phyloP scores from a whole-genome alignment of 768 basidiomycete species.

The Pholiota conissans region DNA sequence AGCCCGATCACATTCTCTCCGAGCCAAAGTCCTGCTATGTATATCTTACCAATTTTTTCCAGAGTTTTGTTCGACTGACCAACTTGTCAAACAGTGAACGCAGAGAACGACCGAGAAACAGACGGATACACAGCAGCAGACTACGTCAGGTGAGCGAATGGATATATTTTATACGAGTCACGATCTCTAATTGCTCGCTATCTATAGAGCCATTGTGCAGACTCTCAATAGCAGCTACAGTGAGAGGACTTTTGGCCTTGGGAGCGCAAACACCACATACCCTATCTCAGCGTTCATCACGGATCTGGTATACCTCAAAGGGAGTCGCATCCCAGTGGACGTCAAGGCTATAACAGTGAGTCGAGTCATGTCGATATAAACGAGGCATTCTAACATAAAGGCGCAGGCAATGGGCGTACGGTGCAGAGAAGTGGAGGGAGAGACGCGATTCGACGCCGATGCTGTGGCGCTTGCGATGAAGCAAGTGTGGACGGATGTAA shows the following conservation, averaged over 20 bases:
- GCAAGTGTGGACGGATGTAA: slow-evolving; percentile 22
- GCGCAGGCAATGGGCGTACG: slow-evolving; percentile 58
- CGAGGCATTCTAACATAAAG: slow-evolving; percentile 7
- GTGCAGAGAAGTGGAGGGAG: slow-evolving; percentile 47
- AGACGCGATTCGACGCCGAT: slow-evolving; percentile 21
- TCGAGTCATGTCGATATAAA: slow-evolving; percentile 7
- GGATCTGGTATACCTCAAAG: slow-evolving; percentile 78
- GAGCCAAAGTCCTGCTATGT: slow-evolving; percentile 86
- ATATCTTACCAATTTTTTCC: slow-evolving; percentile 27
- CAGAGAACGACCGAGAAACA: slow-evolving; percentile 88
- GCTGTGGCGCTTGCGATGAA: slow-evolving; percentile 21
- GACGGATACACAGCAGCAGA: slow-evolving; percentile 80
- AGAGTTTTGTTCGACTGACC: neutral
- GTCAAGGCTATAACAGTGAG: slow-evolving; percentile 59
- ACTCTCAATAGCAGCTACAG: slow-evolving; percentile 69
- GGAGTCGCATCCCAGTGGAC: slow-evolving; percentile 63
- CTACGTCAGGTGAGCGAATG: slow-evolving; percentile 66
- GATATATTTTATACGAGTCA: neutral
- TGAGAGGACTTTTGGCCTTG: slow-evolving; percentile 52
- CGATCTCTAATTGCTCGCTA: neutral
- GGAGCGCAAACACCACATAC: slow-evolving; percentile 61
- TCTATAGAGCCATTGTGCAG: slow-evolving; percentile 58
- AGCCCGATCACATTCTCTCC: slow-evolving; percentile 67
- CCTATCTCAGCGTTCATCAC: slow-evolving; percentile 83
- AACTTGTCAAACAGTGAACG: slow-evolving; percentile 61